Evolutionary conservation across 1,284 basidiomycete species (phyloP), one percentile per base, ranked within the genome.

Genomic region (Agroathelia rolfsii): DNA sequence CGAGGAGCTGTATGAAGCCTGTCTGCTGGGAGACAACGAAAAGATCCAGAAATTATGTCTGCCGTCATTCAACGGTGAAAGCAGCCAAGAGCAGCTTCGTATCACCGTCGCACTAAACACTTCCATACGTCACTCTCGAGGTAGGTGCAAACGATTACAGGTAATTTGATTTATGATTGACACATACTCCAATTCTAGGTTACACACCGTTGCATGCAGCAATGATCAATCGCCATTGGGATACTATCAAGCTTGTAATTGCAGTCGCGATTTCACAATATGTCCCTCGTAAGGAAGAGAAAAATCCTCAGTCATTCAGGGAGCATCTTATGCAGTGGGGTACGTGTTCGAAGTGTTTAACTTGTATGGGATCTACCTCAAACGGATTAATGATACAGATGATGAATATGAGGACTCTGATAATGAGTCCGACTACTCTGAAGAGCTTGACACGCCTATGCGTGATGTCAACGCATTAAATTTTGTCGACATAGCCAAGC

Each of bases 261-360:
- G 64, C 66, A 1, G 71, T 75, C 37, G 61, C 68, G 6, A 49
- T 51, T 5, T 64, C 71, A 4, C 72, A 76, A 45, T 69, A 72
- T 40, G 51, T 61, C 13, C 55, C 61, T 2, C 44, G 55, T 0
- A 55, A 62, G 4, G 48, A 55, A 2, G 49, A 57, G 5, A 39
- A 28, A 30, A 52, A 52, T 19, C 19, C 39, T 36, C 14, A 23
- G 27, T 15, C 40, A 20, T 2, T 32, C 5, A 22, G 28, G 4
- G 3, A 16, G 5, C n/a, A 29, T 10, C 10, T 16, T 26, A 7
- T n/a, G n/a, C 19, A 9, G 16, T 16, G 39, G 33, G 39, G 6
- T 18, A 6, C 23, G 8, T 22, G 30, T 29, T 9, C 35, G 42
- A 24, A 38, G 14, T 23, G 15, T 24, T 12, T 25, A n/a, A n/a